Conservation (phyloP, 495 filamentous ascomycete species). For the Penicillium paxilli region DNA sequence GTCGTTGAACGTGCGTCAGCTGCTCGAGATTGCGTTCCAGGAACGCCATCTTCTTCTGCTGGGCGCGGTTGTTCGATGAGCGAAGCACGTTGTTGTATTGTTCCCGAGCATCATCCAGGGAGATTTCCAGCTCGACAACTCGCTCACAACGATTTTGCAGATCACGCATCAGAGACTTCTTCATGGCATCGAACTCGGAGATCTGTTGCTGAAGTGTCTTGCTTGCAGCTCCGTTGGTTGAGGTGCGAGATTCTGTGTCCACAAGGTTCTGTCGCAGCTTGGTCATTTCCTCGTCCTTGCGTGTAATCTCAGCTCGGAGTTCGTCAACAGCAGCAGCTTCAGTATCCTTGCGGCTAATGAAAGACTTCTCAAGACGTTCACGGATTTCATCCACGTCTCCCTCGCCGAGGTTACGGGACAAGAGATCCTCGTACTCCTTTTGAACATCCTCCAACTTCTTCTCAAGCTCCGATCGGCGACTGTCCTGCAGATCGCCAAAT, state of each 20-base stretch:
- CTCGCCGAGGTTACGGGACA: constrained; percentile 76
- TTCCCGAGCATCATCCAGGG: constrained; percentile 92
- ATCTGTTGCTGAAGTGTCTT: constrained; percentile 98
- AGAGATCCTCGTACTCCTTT: constrained; percentile 75
- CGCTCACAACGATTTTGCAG: constrained; percentile 97
- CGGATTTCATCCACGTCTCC: constrained; percentile 84
- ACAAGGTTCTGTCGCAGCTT: constrained; percentile 73
- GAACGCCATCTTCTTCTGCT: constrained; percentile 99
- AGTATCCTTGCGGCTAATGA: constrained; percentile 68
- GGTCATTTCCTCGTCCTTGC: constrained; percentile 74
- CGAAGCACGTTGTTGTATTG: constrained; percentile 98
- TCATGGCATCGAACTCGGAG: constrained; percentile 98
- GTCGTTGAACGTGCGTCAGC: constrained; percentile 92
- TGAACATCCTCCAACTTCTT: constrained; percentile 68
- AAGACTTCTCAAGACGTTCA: constrained; percentile 70
- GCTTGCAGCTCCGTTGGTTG: constrained; percentile 68
- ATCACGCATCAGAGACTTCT: constrained; percentile 98
- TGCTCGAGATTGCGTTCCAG: constrained; percentile 97
- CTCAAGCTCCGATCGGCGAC: constrained; percentile 71
- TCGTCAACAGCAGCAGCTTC: constrained; percentile 70
- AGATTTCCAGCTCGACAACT: constrained; percentile 96
- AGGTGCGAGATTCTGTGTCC: constrained; percentile 66
- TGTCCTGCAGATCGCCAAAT: constrained; percentile 59
- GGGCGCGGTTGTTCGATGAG: constrained; percentile 92
- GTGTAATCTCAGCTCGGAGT: constrained; percentile 67